A percentile compares a stretch with the other conserved stretches of the same genome.
phyloP scores from a whole-genome alignment of 768 basidiomycete genomes.

The Russula earlei region DNA sequence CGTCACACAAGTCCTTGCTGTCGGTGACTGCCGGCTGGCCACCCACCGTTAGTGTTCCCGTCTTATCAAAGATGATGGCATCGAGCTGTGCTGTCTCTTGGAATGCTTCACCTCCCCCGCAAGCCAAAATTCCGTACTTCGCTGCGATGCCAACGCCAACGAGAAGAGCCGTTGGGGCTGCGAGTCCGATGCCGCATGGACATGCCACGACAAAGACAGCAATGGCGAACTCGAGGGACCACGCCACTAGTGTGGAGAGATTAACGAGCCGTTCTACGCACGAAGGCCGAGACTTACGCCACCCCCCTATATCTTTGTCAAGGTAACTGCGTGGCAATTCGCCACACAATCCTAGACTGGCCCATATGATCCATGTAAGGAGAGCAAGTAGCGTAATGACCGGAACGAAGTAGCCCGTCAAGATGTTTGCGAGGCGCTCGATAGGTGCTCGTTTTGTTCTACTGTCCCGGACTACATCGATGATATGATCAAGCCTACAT shows the following conservation, averaged over 20 bases:
- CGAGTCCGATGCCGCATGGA: conserved; percentile 79
- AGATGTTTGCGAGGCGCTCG: conserved; percentile 61
- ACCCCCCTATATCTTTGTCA: conserved; percentile 44
- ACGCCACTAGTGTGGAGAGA: conserved; percentile 36
- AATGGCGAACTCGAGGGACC: conserved; percentile 80
- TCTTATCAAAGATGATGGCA: conserved; percentile 79
- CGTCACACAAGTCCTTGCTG: conserved; percentile 27
- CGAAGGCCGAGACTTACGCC: conserved; percentile 39
- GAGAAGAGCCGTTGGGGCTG: conserved; percentile 77
- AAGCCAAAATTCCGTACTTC: conserved; percentile 66
- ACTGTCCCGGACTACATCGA: conserved; percentile 69
- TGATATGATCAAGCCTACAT: conserved; percentile 60
- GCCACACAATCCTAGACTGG: conserved; percentile 51
- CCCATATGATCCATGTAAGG: conserved; percentile 66
- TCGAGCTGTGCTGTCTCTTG: conserved; percentile 71
- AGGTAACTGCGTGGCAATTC: conserved; percentile 46
- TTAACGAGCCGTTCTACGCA: not conserved
- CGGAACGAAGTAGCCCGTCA: conserved; percentile 78
- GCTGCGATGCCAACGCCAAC: conserved; percentile 80
- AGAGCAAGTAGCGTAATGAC: conserved; percentile 64
- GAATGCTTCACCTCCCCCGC: conserved; percentile 85
- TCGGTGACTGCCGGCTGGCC: conserved; percentile 56
- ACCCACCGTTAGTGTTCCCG: conserved; percentile 71
- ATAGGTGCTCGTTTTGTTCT: conserved; percentile 66
- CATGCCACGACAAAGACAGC: conserved; percentile 80